phyloP scores from a whole-genome alignment of 2,329 filamentous ascomycete genomes.

The Beauveria varroae region DNA sequence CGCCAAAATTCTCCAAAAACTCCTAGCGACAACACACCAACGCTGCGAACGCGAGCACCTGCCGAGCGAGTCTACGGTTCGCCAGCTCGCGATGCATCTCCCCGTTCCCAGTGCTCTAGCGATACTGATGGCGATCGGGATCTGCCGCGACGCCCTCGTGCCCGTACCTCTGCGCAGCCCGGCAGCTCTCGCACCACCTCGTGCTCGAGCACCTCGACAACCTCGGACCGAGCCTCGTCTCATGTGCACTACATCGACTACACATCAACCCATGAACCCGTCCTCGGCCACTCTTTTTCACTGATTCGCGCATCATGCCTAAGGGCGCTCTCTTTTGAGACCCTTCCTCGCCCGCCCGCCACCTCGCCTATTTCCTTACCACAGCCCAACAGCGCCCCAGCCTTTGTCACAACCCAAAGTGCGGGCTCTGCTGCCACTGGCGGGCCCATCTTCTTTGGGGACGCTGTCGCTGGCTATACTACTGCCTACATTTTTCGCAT shows the following conservation, averaged over 20 bases:
- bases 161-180: slow-evolving; percentile 37
- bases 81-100: slow-evolving; percentile 40
- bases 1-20: slow-evolving; percentile 23
- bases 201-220: slow-evolving; percentile 45
- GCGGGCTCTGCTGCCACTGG: slow-evolving; percentile 49
- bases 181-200: slow-evolving; percentile 38
- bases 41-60: slow-evolving; percentile 52
- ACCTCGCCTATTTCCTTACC: slow-evolving; percentile 32
- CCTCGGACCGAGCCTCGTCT: slow-evolving; percentile 35
- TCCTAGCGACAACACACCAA: slow-evolving; percentile 37
- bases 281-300: slow-evolving; percentile 55
- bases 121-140: slow-evolving; percentile 47
- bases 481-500: slow-evolving; percentile 66
- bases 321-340: slow-evolving; percentile 59
- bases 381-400: slow-evolving; percentile 32
- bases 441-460: slow-evolving; percentile 62
- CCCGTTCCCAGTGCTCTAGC: slow-evolving; percentile 44
- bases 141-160: slow-evolving; percentile 27
- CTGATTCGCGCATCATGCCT: slow-evolving; percentile 59
- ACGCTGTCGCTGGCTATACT: slow-evolving; percentile 57
- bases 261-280: slow-evolving; percentile 60
- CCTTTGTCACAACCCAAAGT: slow-evolving; percentile 48
- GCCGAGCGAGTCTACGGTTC: slow-evolving; percentile 50
- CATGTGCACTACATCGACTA: slow-evolving; percentile 62
- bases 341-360: slow-evolving; percentile 48